Conservation (phyloP, 2,329 filamentous ascomycete species). For the Aureobasidium sp. region DNA sequence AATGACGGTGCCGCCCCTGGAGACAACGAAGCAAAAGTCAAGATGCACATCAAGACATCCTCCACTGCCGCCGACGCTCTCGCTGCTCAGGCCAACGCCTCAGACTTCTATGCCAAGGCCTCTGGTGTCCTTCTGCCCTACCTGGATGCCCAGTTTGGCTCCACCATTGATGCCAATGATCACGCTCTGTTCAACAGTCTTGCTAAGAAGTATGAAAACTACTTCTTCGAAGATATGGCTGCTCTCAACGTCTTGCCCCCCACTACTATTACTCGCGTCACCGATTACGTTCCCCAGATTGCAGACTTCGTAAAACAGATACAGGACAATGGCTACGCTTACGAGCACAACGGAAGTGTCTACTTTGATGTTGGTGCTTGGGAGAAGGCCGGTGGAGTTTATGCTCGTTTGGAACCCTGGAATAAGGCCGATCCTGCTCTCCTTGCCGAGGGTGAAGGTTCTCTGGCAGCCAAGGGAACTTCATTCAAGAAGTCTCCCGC, state of each 20-base stretch:
- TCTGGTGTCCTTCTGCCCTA: constrained; percentile 73
- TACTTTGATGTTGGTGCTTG: constrained; percentile 91
- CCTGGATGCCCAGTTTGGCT: constrained; percentile 59
- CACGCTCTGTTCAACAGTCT: constrained; percentile 80
- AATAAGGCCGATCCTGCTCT: constrained; percentile 76
- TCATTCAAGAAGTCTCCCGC: constrained; percentile 66
- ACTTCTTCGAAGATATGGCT: constrained; percentile 83
- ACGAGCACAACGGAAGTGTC: constrained; percentile 63
- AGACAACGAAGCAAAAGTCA: constrained; percentile 78
- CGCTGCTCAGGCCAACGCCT: constrained; percentile 23
- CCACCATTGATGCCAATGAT: constrained; percentile 52
- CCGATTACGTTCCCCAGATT: constrained; percentile 84
- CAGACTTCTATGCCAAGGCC: constrained; percentile 49
- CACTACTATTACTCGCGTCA: constrained; percentile 80
- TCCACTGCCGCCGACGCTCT: constrained; percentile 49
- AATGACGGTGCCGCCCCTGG: constrained; percentile 50
- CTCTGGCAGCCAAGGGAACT: constrained; percentile 46
- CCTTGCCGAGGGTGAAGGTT: constrained; percentile 83
- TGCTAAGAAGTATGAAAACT: constrained; percentile 76
- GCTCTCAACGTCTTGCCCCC: constrained; percentile 78
- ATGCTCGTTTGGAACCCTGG: constrained; percentile 78
- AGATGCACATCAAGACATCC: constrained; percentile 73
- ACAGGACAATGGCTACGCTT: constrained; percentile 79
- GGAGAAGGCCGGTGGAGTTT: constrained; percentile 75
- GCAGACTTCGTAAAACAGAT: constrained; percentile 77